A percentile compares a stretch with the other conserved stretches of the same genome.
These are phyloP conservation scores for Fusarium penzigii DNA, from an alignment of 2,329 filamentous ascomycete genomes.

Conservation along the genomic window DNA sequence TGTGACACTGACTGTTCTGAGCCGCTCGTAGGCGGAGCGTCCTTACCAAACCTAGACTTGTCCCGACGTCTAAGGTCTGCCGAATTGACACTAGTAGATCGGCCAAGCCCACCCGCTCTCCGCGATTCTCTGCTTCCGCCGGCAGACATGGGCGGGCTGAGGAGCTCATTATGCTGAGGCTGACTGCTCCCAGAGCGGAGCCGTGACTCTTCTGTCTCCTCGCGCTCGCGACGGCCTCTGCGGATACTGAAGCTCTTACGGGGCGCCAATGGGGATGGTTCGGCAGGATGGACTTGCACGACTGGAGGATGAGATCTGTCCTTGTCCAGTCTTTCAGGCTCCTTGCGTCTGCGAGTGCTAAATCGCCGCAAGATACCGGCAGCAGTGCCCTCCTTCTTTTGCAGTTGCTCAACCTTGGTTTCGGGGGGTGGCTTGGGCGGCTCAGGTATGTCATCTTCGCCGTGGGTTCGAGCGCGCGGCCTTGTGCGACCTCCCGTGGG, in stretches of 20 bases:
- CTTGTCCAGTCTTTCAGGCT: conserved; percentile 62
- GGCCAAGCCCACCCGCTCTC: conserved; percentile 68
- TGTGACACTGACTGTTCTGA: conserved; percentile 71
- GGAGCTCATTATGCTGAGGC: conserved; percentile 74
- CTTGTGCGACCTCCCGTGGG: conserved; percentile 81
- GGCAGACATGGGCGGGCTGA: conserved; percentile 69
- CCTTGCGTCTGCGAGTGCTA: conserved; percentile 80
- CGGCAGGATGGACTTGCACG: conserved; percentile 77
- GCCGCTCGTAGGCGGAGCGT: conserved; percentile 73
- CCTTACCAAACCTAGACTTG: conserved; percentile 52
- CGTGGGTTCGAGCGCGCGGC: conserved; percentile 87
- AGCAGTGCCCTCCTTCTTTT: conserved; percentile 85
- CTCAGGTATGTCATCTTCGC: conserved; percentile 86
- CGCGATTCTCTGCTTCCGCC: conserved; percentile 57
- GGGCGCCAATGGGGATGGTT: conserved; percentile 59
- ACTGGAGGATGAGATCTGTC: conserved; percentile 70
- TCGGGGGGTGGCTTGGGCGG: conserved; percentile 47
- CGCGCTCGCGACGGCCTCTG: conserved; percentile 54
- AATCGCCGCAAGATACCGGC: conserved; percentile 84
- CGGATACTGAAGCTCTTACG: conserved; percentile 89
- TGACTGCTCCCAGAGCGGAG: conserved; percentile 62
- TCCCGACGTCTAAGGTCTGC: conserved; percentile 72
- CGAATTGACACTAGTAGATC: conserved; percentile 90
- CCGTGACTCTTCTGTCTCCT: conserved; percentile 49
- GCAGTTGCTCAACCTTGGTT: conserved; percentile 59